Percentiles rank a stretch among this genome's conserved stretches.
These are phyloP conservation scores for Coprinellus aureogranulatus DNA, from an alignment of 768 basidiomycete species.

Conservation along the genomic window DNA sequence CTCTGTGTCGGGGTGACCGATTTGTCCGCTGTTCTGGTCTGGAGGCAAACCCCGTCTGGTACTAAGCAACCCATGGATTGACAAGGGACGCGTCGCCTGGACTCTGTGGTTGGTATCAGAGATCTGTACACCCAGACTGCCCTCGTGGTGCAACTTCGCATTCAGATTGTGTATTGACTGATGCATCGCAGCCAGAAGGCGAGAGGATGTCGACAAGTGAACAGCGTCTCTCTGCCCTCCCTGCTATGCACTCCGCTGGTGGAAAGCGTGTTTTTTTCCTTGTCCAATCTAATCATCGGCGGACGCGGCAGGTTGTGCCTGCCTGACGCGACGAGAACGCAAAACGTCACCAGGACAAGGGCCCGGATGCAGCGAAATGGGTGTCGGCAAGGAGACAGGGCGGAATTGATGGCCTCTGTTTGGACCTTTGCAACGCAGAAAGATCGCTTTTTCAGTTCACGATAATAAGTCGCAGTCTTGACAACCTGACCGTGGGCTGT, in stretches of 20 bases:
- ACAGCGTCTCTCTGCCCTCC: no score
- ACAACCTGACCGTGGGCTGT: conserved; percentile 58
- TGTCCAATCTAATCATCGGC: no score
- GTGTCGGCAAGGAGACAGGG: conserved; percentile 63
- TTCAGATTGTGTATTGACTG: conserved; percentile 1
- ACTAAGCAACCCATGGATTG: neutral
- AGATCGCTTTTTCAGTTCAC: conserved; percentile 30
- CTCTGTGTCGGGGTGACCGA: no score
- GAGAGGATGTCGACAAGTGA: no score
- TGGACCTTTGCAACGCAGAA: conserved; percentile 40
- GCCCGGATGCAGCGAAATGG: conserved; percentile 29
- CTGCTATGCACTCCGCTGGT: no score
- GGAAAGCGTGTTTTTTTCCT: no score
- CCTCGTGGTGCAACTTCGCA: conserved; percentile 3
- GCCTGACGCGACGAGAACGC: no score
- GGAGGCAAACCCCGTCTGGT: neutral
- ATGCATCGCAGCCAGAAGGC: neutral
- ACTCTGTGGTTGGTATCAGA: neutral
- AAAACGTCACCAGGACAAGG: conserved; percentile 5
- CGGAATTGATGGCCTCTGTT: conserved; percentile 38
- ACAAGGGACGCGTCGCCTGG: neutral
- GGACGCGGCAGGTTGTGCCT: no score
- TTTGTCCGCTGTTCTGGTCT: no score
- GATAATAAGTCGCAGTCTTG: conserved; percentile 46
- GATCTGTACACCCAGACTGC: neutral